Percentiles rank a stretch among this genome's conserved stretches.
These are phyloP conservation scores for Boletus insuetus DNA, from an alignment of 768 basidiomycete species.

Conservation along the genomic window DNA sequence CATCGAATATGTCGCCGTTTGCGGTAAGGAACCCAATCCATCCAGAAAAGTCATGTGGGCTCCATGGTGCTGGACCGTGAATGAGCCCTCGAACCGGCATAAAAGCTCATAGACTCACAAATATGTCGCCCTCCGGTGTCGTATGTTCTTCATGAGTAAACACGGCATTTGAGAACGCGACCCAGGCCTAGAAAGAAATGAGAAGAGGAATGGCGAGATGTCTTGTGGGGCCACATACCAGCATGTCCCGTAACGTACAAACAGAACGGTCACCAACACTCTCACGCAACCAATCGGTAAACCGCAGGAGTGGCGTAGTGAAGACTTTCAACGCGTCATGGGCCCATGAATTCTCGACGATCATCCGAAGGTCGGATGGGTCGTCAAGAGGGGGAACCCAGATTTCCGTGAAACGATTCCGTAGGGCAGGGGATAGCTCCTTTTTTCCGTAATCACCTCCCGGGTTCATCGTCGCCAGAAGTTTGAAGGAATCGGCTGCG, in stretches of 20 bases:
- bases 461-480: conserved; percentile 98
- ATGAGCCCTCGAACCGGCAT: conserved; percentile 10
- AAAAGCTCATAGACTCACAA: conserved; percentile 47
- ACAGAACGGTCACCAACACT: conserved; percentile 61
- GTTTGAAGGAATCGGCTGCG: conserved; percentile 72
- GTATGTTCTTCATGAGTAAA: conserved; percentile 32
- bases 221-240: conserved; percentile 49
- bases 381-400: conserved; percentile 91
- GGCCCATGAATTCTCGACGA: conserved; percentile 71
- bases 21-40: conserved; percentile 78
- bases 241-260: conserved; percentile 80
- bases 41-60: conserved; percentile 93
- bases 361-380: conserved; percentile 70
- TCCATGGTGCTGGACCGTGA: conserved; percentile 70
- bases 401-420: conserved; percentile 98
- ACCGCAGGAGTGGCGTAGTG: conserved; percentile 67
- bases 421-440: conserved; percentile 92
- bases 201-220: not conserved
- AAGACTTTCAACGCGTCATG: conserved; percentile 49
- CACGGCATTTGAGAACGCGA: conserved; percentile 75
- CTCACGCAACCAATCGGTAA: conserved; percentile 74
- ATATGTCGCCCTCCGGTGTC: conserved; percentile 52
- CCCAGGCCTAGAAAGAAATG: conserved; percentile 70
- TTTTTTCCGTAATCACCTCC: conserved; percentile 99
- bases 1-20: conserved; percentile 60